Evolutionary conservation across 192 early-diverging fungal genomes (phyloP).

Genomic region (Pilobolus umbonatus): DNA sequence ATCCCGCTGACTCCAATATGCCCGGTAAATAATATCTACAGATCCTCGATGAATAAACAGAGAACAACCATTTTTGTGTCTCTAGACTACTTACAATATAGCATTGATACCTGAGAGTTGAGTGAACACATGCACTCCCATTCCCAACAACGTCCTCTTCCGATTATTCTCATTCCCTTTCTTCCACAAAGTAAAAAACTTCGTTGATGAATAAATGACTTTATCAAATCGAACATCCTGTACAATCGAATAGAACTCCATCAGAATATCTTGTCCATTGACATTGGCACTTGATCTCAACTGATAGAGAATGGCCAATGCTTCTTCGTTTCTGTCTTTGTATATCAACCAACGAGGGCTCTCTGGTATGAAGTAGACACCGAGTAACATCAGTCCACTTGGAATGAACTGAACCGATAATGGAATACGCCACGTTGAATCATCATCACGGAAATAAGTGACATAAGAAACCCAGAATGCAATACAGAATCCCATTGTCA

Average conservation of each 20-base stretch:
- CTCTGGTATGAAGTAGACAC: conserved; percentile 21
- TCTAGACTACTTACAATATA: conserved; percentile 50
- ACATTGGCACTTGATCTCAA: conserved; percentile 58
- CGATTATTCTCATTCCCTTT: conserved; percentile 45
- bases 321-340: conserved; percentile 62
- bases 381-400: conserved; percentile 9
- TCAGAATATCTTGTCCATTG: conserved; percentile 44
- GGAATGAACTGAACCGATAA: conserved; percentile 15
- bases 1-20: conserved; percentile 21
- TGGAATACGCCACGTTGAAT: conserved; percentile 4
- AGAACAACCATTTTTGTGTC: not conserved
- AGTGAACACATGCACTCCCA: conserved; percentile 57
- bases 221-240: conserved; percentile 45
- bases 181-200: conserved; percentile 43
- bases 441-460: not conserved
- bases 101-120: conserved; percentile 77
- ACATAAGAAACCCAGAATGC: conserved; percentile 24
- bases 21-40: conserved; percentile 28
- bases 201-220: conserved; percentile 30
- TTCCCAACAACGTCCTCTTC: conserved; percentile 48
- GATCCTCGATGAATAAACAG: not conserved
- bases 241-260: conserved; percentile 69
- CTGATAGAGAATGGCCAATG: conserved; percentile 60
- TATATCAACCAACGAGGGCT: conserved; percentile 85
- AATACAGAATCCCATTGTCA: conserved; percentile 74